Conservation (phyloP, 2,329 filamentous ascomycete genomes). For the Cercospora sp. region DNA sequence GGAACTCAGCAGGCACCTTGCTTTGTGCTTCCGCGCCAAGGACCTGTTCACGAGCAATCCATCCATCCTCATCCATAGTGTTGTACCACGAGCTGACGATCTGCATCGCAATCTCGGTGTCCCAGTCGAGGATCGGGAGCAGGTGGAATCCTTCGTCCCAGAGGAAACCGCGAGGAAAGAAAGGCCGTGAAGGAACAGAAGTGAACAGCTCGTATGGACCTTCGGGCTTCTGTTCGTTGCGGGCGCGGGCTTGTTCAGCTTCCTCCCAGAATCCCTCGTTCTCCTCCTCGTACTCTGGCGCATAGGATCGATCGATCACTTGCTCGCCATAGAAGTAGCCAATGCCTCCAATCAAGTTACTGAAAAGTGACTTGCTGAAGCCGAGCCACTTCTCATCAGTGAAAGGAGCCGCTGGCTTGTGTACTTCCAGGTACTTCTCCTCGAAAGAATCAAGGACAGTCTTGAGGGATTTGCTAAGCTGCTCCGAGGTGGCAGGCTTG, state of each 20-base stretch:
- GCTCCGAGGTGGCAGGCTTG: conserved; percentile 48
- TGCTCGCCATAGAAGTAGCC: conserved; percentile 93
- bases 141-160: conserved; percentile 99
- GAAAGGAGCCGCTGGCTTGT: conserved; percentile 76
- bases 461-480: conserved; percentile 70
- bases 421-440: conserved; percentile 70
- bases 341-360: conserved; percentile 89
- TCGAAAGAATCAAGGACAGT: conserved; percentile 68
- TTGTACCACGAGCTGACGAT: conserved; percentile 95
- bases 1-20: conserved; percentile 92
- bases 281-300: conserved; percentile 91
- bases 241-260: conserved; percentile 73
- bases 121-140: conserved; percentile 88
- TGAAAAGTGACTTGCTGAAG: conserved; percentile 89
- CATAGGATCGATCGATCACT: conserved; percentile 85
- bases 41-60: conserved; percentile 96
- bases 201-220: conserved; percentile 89
- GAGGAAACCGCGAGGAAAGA: conserved; percentile 93
- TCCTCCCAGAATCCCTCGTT: conserved; percentile 96
- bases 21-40: conserved; percentile 86
- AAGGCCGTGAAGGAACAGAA: conserved; percentile 85
- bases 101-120: conserved; percentile 81
- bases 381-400: conserved; percentile 67
- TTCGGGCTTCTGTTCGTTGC: conserved; percentile 68
- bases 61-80: conserved; percentile 93